Percentiles rank a stretch among this genome's conserved stretches.
Conservation (phyloP, 2,329 filamentous ascomycete genomes). For the Epichloe coenophiala region DNA sequence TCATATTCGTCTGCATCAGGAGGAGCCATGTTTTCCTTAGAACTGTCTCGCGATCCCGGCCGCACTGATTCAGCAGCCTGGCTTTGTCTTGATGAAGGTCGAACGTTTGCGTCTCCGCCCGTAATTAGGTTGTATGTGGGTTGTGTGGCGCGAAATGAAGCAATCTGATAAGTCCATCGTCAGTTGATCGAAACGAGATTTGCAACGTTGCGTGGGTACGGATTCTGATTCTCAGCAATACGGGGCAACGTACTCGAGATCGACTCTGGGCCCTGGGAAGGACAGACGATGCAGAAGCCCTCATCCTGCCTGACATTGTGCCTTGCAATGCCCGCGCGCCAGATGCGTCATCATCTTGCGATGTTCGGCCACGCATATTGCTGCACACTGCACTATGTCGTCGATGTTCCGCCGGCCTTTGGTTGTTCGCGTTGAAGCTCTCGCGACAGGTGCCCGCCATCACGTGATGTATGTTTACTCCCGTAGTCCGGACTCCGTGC, state of each 20-base stretch:
- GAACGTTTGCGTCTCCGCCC: conserved; percentile 30
- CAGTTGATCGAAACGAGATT: not conserved
- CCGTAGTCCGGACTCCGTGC: too few relatives aligned
- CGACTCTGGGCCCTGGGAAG: conserved; percentile 24
- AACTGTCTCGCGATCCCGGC: conserved; percentile 41
- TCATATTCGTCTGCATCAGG: conserved; percentile 47
- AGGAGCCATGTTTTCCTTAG: conserved; percentile 46
- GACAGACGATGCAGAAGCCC: conserved; percentile 21
- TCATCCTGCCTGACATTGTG: conserved; percentile 19
- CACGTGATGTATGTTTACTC: not conserved
- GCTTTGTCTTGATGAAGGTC: conserved; percentile 29
- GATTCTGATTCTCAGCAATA: not conserved
- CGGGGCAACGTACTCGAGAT: conserved; percentile 22
- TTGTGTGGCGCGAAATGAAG: conserved; percentile 37
- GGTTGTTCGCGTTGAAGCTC: not conserved
- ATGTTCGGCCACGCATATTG: conserved; percentile 21
- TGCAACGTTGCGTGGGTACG: conserved; percentile 1
- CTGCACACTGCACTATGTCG: not conserved
- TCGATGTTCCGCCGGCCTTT: not conserved
- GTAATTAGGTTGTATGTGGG: conserved; percentile 47
- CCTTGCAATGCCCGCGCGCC: conserved; percentile 15
- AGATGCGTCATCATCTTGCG: conserved; percentile 17
- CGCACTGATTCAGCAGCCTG: conserved; percentile 26
- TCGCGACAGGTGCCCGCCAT: not conserved
- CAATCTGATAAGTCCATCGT: conserved; percentile 18